These are phyloP conservation scores for Aspergillus baeticus DNA, from an alignment of 495 filamentous ascomycete species.

Conservation along the genomic window DNA sequence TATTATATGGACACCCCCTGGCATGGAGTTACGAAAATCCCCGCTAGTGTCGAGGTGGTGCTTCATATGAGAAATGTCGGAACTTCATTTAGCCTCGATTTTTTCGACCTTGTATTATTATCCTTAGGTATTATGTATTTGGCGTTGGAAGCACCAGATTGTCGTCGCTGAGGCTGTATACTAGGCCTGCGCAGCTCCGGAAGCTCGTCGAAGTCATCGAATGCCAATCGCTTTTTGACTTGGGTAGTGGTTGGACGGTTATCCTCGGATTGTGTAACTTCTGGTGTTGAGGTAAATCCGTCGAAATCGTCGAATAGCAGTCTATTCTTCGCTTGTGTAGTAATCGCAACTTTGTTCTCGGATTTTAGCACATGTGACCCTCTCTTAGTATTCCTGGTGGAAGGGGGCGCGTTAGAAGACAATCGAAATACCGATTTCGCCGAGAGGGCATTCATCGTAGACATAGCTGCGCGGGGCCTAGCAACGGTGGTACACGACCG, in stretches of 20 bases:
- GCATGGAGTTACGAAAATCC: neutral
- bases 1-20: neutral
- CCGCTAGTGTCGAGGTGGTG: neutral
- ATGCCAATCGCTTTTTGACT: constrained; percentile 31
- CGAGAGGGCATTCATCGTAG: too few species aligned
- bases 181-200: constrained; percentile 30
- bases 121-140: constrained; percentile 12
- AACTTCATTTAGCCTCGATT: constrained; percentile 42
- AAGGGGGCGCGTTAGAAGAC: too few species aligned
- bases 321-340: constrained; percentile 30
- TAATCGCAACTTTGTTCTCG: neutral
- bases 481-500: too few species aligned
- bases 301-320: constrained; percentile 45
- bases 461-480: too few species aligned
- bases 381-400: neutral
- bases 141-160: constrained; percentile 10
- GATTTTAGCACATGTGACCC: neutral
- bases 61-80: constrained; percentile 47
- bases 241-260: constrained; percentile 2
- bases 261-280: neutral
- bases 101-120: constrained; percentile 26
- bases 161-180: constrained; percentile 17
- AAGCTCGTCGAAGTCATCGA: constrained; percentile 45
- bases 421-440: too few species aligned
- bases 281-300: neutral